Conservation (phyloP, 331 rosid species). For the Rosa hybrid region DNA sequence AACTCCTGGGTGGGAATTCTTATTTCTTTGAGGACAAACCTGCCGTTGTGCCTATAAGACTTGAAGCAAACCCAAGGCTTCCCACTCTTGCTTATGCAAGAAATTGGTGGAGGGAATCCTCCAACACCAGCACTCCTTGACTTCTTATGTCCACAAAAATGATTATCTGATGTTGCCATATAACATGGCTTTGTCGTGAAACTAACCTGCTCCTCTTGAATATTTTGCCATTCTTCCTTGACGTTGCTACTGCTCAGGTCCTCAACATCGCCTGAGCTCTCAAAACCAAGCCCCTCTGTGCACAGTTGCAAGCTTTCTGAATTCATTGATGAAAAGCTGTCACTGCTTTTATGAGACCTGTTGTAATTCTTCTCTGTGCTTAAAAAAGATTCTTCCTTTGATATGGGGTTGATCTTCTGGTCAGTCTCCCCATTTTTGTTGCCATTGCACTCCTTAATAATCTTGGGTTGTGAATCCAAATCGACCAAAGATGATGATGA, state of each 20-base stretch:
- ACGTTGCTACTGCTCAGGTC: constrained; percentile 34
- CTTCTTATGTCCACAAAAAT: constrained; percentile 37
- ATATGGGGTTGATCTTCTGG: constrained; percentile 5
- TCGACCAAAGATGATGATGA: constrained; percentile 15
- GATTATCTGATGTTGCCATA: neutral
- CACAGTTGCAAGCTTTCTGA: constrained; percentile 75
- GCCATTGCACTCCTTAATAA: neutral
- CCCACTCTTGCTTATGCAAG: constrained; percentile 70
- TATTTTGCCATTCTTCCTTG: constrained; percentile 25
- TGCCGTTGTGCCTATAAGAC: constrained; percentile 79
- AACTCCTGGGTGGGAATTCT: constrained; percentile 72
- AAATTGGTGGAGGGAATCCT: constrained; percentile 90
- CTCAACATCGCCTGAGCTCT: constrained; percentile 83
- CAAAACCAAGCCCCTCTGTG: constrained; percentile 95
- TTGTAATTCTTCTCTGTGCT: constrained; percentile 20
- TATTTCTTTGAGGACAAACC: constrained; percentile 79
- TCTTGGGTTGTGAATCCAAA: neutral
- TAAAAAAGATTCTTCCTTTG: constrained; percentile 24
- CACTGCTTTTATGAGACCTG: constrained; percentile 43
- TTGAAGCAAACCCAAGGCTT: constrained; percentile 76
- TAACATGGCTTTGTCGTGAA: constrained; percentile 9
- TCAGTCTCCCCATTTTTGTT: constrained; percentile 18
- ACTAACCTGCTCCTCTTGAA: constrained; percentile 32
- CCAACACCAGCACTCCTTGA: constrained; percentile 34
- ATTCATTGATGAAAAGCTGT: constrained; percentile 60